Percentiles rank a stretch among this genome's conserved stretches.
phyloP scores from a whole-genome alignment of 768 basidiomycete genomes.

The Boletus huronensis region DNA sequence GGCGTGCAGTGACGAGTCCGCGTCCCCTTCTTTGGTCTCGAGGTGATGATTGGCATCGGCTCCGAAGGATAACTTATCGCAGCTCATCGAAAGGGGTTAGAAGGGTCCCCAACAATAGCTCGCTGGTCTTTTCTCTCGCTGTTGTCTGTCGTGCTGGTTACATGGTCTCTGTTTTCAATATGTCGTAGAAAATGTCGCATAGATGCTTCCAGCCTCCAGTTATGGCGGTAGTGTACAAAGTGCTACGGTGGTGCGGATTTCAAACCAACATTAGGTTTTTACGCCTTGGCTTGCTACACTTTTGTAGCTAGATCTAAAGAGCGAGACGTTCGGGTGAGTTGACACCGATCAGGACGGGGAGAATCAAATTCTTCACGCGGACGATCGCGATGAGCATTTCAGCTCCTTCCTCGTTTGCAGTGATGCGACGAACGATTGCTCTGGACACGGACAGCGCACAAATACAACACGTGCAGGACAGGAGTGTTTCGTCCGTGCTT shows the following conservation, averaged over 20 bases:
- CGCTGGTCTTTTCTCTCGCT: not conserved
- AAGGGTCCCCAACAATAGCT: not conserved
- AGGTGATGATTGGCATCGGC: too few relatives aligned
- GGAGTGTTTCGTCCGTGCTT: slow-evolving; percentile 48
- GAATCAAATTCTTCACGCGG: slow-evolving; percentile 43
- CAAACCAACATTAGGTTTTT: too few relatives aligned
- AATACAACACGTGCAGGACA: slow-evolving; percentile 47
- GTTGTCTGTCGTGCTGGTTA: not conserved
- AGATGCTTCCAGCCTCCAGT: too few relatives aligned
- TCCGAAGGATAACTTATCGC: not conserved
- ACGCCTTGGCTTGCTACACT: too few relatives aligned
- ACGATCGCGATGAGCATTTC: slow-evolving; percentile 48
- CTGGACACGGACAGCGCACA: slow-evolving; percentile 66
- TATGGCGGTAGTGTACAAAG: too few relatives aligned
- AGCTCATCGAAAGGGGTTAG: not conserved
- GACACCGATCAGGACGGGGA: slow-evolving; percentile 64
- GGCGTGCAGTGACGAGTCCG: not conserved
- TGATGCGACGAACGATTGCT: slow-evolving; percentile 54
- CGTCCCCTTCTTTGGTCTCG: not conserved
- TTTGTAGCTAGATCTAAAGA: too few relatives aligned
- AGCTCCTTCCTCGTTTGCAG: slow-evolving; percentile 36
- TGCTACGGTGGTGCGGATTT: too few relatives aligned
- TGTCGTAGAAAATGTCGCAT: too few relatives aligned
- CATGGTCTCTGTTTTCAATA: not conserved
- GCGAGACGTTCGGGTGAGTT: slow-evolving; percentile 64